Percentiles rank a stretch among this genome's conserved stretches.
phyloP scores from a whole-genome alignment of 805 yeast species.

The Candida silvicultrix region DNA sequence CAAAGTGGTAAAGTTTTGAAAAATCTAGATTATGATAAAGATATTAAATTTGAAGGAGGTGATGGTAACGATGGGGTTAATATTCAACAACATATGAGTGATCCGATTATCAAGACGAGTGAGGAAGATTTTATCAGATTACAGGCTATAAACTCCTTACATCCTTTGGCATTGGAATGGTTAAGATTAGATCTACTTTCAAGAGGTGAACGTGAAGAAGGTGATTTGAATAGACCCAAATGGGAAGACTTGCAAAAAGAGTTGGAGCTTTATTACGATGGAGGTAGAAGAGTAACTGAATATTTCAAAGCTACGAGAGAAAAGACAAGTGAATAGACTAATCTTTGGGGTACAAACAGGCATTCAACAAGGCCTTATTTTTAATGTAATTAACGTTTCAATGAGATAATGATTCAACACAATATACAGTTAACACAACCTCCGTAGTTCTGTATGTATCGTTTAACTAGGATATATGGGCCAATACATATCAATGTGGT shows the following conservation, averaged over 20 bases:
- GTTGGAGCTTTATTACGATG: conserved; percentile 37
- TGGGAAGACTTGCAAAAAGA: conserved; percentile 48
- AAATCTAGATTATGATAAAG: conserved; percentile 26
- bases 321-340: background rate
- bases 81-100: conserved; percentile 16
- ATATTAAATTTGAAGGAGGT: conserved; percentile 23
- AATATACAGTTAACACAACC: no score
- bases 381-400: no score
- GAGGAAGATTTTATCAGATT: conserved; percentile 26
- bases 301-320: conserved; percentile 43
- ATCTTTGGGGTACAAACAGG: no score
- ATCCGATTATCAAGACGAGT: conserved; percentile 9
- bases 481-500: no score
- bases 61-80: conserved; percentile 12
- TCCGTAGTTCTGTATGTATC: no score
- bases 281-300: conserved; percentile 34
- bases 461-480: no score
- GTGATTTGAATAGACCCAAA: conserved; percentile 49
- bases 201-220: conserved; percentile 36
- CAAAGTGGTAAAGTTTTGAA: conserved; percentile 52
- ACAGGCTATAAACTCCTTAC: conserved; percentile 45
- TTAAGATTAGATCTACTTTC: conserved; percentile 41
- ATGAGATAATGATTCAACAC: no score
- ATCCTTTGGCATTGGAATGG: conserved; percentile 74
- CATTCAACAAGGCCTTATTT: no score